Percentiles rank a stretch among this genome's conserved stretches.
Conservation (phyloP, 129 eudicot genomes). For the Escallonia herrerae region DNA sequence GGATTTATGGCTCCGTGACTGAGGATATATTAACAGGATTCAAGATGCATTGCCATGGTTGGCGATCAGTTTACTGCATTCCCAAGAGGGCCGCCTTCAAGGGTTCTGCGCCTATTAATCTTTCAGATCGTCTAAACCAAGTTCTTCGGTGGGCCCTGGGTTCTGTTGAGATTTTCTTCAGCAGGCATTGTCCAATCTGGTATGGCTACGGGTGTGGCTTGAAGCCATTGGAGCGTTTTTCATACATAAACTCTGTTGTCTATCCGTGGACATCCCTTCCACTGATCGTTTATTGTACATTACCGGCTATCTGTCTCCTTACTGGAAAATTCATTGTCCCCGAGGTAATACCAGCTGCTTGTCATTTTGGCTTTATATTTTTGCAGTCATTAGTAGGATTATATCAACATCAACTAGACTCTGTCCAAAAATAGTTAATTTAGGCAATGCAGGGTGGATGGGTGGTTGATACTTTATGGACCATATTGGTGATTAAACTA, state of each 20-base stretch:
- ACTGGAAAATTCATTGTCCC: constrained; percentile 92
- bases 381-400: too few species aligned
- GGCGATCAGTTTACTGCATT: constrained; percentile 89
- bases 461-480: too few species aligned
- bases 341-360: constrained; percentile 38
- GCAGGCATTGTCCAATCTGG: constrained; percentile 89
- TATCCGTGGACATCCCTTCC: constrained; percentile 87
- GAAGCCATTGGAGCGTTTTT: constrained; percentile 83
- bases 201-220: constrained; percentile 82
- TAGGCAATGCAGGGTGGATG: too few species aligned
- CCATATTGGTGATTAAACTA: too few species aligned
- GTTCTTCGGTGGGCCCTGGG: constrained; percentile 96
- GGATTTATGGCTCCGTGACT: constrained; percentile 90
- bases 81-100: constrained; percentile 79
- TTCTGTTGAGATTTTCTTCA: constrained; percentile 76
- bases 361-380: neutral
- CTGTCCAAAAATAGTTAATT: too few species aligned
- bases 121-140: constrained; percentile 90
- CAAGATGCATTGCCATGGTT: constrained; percentile 92
- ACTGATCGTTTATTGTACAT: constrained; percentile 72
- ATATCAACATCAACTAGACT: too few species aligned
- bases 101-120: constrained; percentile 90
- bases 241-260: constrained; percentile 73
- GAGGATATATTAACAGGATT: constrained; percentile 89
- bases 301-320: constrained; percentile 85